Evolutionary conservation across 768 basidiomycete species (phyloP).

Genomic region (Lactifluus piperatus): DNA sequence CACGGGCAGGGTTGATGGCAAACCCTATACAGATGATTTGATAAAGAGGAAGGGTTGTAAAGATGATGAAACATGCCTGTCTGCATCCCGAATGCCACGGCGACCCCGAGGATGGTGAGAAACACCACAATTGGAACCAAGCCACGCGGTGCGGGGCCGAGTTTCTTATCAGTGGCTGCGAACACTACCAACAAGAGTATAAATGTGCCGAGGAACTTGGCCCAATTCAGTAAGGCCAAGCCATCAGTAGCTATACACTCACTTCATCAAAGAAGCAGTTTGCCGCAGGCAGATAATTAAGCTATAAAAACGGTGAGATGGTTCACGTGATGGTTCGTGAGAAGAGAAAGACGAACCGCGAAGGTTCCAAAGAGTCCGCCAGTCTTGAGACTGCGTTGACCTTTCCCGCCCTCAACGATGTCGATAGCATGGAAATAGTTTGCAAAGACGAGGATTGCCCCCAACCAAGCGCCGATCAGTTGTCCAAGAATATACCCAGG

Average conservation of each 20-base stretch:
- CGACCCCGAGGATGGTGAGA: slow-evolving; percentile 50
- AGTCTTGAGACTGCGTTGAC: slow-evolving; percentile 49
- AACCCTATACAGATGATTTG: slow-evolving; percentile 30
- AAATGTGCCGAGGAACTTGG: slow-evolving; percentile 46
- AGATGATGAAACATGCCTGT: slow-evolving; percentile 29
- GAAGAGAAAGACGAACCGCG: slow-evolving; percentile 36
- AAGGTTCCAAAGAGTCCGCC: slow-evolving; percentile 54
- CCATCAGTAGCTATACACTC: neutral
- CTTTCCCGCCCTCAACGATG: slow-evolving; percentile 46
- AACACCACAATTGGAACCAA: slow-evolving; percentile 50
- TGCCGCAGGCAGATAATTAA: slow-evolving; percentile 35
- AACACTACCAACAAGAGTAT: slow-evolving; percentile 48
- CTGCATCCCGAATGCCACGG: slow-evolving; percentile 49
- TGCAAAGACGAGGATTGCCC: slow-evolving; percentile 49
- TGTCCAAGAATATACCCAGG: slow-evolving; percentile 61
- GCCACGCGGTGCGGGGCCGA: slow-evolving; percentile 39
- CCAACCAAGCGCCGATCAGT: slow-evolving; percentile 50
- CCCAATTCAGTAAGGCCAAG: neutral
- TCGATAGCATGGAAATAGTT: slow-evolving; percentile 64
- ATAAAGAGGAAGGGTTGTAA: too few relatives aligned
- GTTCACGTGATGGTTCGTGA: neutral
- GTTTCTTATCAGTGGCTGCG: slow-evolving; percentile 44
- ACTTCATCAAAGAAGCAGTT: slow-evolving; percentile 42
- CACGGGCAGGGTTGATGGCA: slow-evolving; percentile 64
- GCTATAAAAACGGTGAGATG: slow-evolving; percentile 21